Evolutionary conservation across 768 basidiomycete genomes (phyloP), one percentile per base, ranked within the genome.

Genomic region (Tubosaeta brunneosetosa): DNA sequence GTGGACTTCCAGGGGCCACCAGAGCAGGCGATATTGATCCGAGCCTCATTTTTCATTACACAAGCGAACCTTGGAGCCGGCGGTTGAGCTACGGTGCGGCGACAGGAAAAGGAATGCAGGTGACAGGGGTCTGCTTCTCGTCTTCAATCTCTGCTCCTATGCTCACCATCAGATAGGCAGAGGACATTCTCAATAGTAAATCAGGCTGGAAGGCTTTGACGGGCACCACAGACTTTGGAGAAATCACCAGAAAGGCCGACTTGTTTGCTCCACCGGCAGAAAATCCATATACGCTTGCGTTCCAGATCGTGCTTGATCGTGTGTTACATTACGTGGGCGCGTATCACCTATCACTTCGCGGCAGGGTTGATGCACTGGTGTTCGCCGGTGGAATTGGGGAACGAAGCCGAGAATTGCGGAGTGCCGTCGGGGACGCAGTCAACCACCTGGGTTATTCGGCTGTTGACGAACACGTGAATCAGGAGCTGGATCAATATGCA

Each of bases 381-480:
- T 93, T 94, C 65, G 78, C 88, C 0, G 92, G 93, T 3, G 92
- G 92, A 0, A 91, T 97, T 48, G 94, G 94, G 0, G 94, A 97
- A 69, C 77, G 76, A 57, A 81, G 84, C 54, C 72, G 69, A 16
- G 75, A 80, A 58, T 68, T 97, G 49, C 71, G 93, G 38, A 64
- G 70, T 37, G 79, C 80, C 17, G 73, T 94, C 16, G 76, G 76
- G 4, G 66, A 75, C 33, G 73, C 77, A 32, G 71, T 86, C 14
- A 59, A 48, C 16, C 87, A 82, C 70, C 65, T 94, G 41, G 91
- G 90, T 2, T 85, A 84, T 52, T 69, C 73, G 26, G 51, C 55
- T 0, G 67, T 89, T 11, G 78, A 84, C 46, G 61, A 63, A 6
- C 63, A 54, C 51, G 80, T 76, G 63, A 86, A 85, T 49, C 56